phyloP scores from a whole-genome alignment of 1,284 basidiomycete genomes.

The Tilletia setariae region DNA sequence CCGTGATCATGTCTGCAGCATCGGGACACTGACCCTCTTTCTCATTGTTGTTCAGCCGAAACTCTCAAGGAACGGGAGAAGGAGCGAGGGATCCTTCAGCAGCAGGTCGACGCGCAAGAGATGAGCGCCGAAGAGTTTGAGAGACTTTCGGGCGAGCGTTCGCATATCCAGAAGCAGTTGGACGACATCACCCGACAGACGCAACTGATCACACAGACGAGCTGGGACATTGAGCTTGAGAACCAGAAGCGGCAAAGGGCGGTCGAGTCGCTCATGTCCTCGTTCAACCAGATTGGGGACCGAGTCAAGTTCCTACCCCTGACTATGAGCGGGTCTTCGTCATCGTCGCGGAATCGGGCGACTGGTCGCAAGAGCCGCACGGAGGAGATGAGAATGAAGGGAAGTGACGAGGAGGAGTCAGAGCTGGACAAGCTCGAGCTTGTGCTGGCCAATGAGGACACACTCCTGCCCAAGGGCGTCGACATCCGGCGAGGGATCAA shows the following conservation, averaged over 20 bases:
- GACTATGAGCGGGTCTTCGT: conserved; percentile 26
- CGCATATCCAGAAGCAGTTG: conserved; percentile 38
- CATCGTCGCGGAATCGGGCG: not conserved
- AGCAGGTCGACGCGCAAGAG: conserved; percentile 44
- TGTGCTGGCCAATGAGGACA: conserved; percentile 4
- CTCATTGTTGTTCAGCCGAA: not conserved
- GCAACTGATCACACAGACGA: conserved; percentile 36
- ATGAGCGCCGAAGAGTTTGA: conserved; percentile 50
- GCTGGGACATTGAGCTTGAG: conserved; percentile 43
- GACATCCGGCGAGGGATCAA: conserved; percentile 4
- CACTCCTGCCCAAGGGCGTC: not conserved
- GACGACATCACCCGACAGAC: conserved; percentile 34
- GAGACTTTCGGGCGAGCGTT: conserved; percentile 40
- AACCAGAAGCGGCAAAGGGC: conserved; percentile 43
- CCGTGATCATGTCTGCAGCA: not conserved
- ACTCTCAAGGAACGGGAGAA: conserved; percentile 28
- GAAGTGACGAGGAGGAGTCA: not conserved
- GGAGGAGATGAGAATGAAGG: not conserved
- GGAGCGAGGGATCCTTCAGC: conserved; percentile 35
- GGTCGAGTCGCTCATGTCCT: conserved; percentile 40
- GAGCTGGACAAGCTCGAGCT: conserved; percentile 37
- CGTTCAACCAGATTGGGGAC: conserved; percentile 37
- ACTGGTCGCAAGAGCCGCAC: too few species aligned
- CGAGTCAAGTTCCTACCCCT: conserved; percentile 40
- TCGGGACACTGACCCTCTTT: not conserved